Percentiles rank a stretch among this genome's conserved stretches.
These are phyloP conservation scores for Barnettozyma sucrosica DNA, from an alignment of 805 yeast genomes.

Conservation along the genomic window DNA sequence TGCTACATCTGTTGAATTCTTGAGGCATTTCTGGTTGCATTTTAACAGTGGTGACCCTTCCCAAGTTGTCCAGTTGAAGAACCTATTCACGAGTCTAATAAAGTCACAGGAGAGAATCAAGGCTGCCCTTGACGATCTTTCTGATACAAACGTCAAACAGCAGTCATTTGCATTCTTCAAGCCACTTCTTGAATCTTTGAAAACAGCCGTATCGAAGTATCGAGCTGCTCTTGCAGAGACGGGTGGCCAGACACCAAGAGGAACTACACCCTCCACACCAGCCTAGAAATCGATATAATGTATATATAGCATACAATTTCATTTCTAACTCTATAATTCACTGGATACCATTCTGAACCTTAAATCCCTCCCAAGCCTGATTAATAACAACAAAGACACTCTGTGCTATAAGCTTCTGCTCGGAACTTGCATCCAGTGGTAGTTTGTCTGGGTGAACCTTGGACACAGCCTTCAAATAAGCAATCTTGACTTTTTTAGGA, in stretches of 20 bases:
- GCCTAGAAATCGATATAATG: background rate
- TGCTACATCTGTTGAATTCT: conserved; percentile 67
- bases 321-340: conserved; percentile 8
- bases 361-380: conserved; percentile 85
- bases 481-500: conserved; percentile 82
- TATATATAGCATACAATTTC: background rate
- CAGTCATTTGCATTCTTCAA: conserved; percentile 31
- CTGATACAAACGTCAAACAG: conserved; percentile 24
- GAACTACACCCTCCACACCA: background rate
- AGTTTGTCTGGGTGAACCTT: conserved; percentile 87
- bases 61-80: conserved; percentile 38
- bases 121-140: conserved; percentile 29
- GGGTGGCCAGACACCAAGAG: conserved; percentile 17
- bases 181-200: conserved; percentile 41
- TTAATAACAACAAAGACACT: conserved; percentile 78
- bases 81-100: conserved; percentile 41
- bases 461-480: conserved; percentile 86
- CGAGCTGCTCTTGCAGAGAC: conserved; percentile 29
- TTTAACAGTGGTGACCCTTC: conserved; percentile 44
- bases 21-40: conserved; percentile 70
- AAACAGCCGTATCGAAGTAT: conserved; percentile 42
- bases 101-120: conserved; percentile 43
- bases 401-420: conserved; percentile 79
- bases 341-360: conserved; percentile 45
- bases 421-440: conserved; percentile 49